Base-by-base conservation (phyloP, 768 basidiomycete genomes). In the Tylopilus plumbeoviolaceoides region DNA sequence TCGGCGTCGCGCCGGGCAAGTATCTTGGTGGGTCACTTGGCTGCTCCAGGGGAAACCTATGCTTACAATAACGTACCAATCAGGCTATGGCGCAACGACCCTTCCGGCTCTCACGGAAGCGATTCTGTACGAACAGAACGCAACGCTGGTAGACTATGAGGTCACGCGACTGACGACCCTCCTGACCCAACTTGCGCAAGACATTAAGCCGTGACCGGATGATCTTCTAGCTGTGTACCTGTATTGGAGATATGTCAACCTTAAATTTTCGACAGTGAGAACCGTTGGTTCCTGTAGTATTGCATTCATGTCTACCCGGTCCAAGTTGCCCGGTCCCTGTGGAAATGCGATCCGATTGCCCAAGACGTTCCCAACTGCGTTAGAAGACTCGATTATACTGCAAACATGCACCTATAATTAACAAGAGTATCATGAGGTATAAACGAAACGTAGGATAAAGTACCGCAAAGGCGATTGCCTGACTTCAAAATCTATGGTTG, bases 1-100 rank as follows among this genome's bases (percentile, higher is more conserved):
- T 92, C 15, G 91, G 80, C 44, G 89, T 92, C 40, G 90, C 92
- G 3, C 92, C 93, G 28, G 92, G 91, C 36, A 85, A 89, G 67
- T 86, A 86, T 83, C 81, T 87, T 38, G 86, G 87, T 88, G 59
- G 59, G 78, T 69, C 11, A 12, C 35, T 21, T 33, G 5, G n/a
- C 21, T 10, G 25, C 10, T 51, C 14, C 30, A 43, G 28, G 48
- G 11, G 38, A 17, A 40, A 51, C 17, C 27, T 39, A 8, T 38
- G 48, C 31, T 53, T 9, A 47, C 8, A 8, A 7, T 30, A 30
- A 31, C 8, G 31, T 30, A 9, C 50, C 35, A 41, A 35, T 9
- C 18, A 89, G 87, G 88, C 5, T 90, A 91, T 61, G 90, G 90
- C 7, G 88, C 91, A 3, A 92, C 91, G 1, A 90, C 90, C 0